Evolutionary conservation across 2,329 filamentous ascomycete genomes (phyloP), one percentile per base, ranked within the genome.

Genomic region (Thielaviopsis musarum): DNA sequence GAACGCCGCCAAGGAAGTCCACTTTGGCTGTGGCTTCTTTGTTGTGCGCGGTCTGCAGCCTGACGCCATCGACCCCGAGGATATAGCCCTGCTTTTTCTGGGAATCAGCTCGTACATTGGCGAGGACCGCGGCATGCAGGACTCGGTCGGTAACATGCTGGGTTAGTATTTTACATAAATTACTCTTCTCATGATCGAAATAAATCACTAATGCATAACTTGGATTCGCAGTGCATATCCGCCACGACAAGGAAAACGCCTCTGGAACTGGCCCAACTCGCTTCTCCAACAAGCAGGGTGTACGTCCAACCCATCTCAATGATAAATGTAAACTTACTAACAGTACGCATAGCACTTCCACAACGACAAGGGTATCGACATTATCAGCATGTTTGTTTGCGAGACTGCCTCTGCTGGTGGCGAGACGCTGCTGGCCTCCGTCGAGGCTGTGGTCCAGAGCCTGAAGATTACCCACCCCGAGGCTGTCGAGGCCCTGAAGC

Each of bases 31-130:
- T 12, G 81, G 81, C 1, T 75, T 84, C 63, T 74, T 74, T 55
- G 72, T 84, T 9, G 66, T 84, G 45, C 73, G 75, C 5, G 81
- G 81, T 1, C 69, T 84, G 1, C 72, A 75, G 15, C 70, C 75
- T 0, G 65, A 69, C 2, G 69, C 66, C 1, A 77, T 79, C 66
- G 73, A 74, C 4, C 69, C 73, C 24, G 76, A 80, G 62, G 79
- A 84, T 56, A 78, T 77, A 57, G 67, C 78, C n/a, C 71, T 75
- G 5, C 69, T 82, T 49, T 83, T 79, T 63, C 71, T 82, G 6
- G 81, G 78, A 0, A 68, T 84, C 10, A 73, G 79, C 1, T 75
- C 73, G 58, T 75, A 83, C 64, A 73, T 85, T 57, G 81, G 76
- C 1, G 72, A 77, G 38, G 71, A 75, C 53, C 73, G 80, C 51